Percentiles rank a stretch among this genome's conserved stretches.
phyloP scores from a whole-genome alignment of 176 grass and related monocot species.

The Triticum aestivum region DNA sequence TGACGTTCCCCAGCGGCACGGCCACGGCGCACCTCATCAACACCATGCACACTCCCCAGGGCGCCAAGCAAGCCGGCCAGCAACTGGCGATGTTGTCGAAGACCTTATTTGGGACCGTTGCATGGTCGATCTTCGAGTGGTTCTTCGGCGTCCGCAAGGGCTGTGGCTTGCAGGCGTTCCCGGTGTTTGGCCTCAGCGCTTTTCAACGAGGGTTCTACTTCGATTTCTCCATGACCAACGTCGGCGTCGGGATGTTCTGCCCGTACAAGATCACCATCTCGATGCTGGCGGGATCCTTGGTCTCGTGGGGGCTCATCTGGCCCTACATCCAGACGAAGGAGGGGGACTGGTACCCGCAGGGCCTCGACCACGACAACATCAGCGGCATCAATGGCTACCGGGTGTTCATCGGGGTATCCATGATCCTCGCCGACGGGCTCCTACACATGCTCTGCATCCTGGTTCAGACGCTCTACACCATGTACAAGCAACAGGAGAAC shows the following conservation, averaged over 20 bases:
- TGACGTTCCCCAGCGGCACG: slow-evolving; percentile 65
- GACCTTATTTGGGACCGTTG: slow-evolving; percentile 46
- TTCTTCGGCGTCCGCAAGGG: slow-evolving; percentile 39
- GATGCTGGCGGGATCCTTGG: slow-evolving; percentile 48
- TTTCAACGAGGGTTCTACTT: slow-evolving; percentile 50
- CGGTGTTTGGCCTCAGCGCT: slow-evolving; percentile 51
- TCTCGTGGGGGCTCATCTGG: slow-evolving; percentile 60
- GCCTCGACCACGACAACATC: slow-evolving; percentile 38
- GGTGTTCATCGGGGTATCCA: slow-evolving; percentile 57
- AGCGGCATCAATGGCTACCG: slow-evolving; percentile 53
- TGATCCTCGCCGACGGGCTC: slow-evolving; percentile 65
- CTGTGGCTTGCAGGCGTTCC: slow-evolving; percentile 60
- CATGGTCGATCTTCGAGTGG: slow-evolving; percentile 59
- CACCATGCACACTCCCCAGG: slow-evolving; percentile 58
- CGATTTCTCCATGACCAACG: slow-evolving; percentile 58
- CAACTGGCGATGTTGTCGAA: slow-evolving; percentile 46
- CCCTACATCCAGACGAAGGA: slow-evolving; percentile 51
- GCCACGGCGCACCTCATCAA: slow-evolving; percentile 74
- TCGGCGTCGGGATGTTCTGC: slow-evolving; percentile 63
- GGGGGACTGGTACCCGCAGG: slow-evolving; percentile 46
- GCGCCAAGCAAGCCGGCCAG: slow-evolving; percentile 46
- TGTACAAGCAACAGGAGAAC: neutral
- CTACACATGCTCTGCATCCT: slow-evolving; percentile 54
- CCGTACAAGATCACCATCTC: slow-evolving; percentile 55
- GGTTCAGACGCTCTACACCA: slow-evolving; percentile 18